Conservation (phyloP, 805 yeast genomes). For the Starmera dryadoides region DNA sequence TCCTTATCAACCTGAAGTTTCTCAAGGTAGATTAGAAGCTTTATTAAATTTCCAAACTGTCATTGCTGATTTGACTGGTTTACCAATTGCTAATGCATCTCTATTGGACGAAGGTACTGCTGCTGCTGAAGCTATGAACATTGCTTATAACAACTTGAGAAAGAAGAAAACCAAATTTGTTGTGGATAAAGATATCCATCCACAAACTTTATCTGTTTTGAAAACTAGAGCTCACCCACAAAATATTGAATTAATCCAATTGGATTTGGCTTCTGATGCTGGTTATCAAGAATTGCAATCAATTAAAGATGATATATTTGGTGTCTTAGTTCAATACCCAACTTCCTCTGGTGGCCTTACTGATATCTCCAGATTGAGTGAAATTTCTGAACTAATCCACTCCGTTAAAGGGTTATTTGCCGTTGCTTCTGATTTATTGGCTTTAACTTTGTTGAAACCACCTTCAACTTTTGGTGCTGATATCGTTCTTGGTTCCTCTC, state of each 20-base stretch:
- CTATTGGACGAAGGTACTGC: conserved; percentile 95
- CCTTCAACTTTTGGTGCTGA: conserved; percentile 89
- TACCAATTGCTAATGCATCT: conserved; percentile 93
- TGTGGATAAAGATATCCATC: conserved; percentile 71
- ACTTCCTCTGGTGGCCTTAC: conserved; percentile 72
- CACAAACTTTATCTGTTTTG: conserved; percentile 80
- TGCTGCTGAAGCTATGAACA: conserved; percentile 93
- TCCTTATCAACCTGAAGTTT: conserved; percentile 96
- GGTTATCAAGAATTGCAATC: conserved; percentile 28
- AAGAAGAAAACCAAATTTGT: conserved; percentile 64
- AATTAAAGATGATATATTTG: conserved; percentile 45
- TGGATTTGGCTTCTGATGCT: conserved; percentile 44
- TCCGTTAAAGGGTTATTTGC: conserved; percentile 66
- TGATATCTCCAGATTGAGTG: conserved; percentile 37
- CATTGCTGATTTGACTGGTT: conserved; percentile 82
- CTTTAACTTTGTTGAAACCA: conserved; percentile 77
- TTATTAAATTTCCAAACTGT: conserved; percentile 91
- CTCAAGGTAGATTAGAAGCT: conserved; percentile 92
- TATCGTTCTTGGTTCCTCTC: conserved; percentile 86
- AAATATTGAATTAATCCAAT: conserved; percentile 52
- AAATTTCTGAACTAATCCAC: conserved; percentile 62
- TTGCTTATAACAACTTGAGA: conserved; percentile 60
- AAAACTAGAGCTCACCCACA: conserved; percentile 72
- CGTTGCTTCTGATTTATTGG: conserved; percentile 88
- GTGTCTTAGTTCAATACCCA: conserved; percentile 88